Conservation (phyloP, 257 asterid species). For the Jacaranda copaia region DNA sequence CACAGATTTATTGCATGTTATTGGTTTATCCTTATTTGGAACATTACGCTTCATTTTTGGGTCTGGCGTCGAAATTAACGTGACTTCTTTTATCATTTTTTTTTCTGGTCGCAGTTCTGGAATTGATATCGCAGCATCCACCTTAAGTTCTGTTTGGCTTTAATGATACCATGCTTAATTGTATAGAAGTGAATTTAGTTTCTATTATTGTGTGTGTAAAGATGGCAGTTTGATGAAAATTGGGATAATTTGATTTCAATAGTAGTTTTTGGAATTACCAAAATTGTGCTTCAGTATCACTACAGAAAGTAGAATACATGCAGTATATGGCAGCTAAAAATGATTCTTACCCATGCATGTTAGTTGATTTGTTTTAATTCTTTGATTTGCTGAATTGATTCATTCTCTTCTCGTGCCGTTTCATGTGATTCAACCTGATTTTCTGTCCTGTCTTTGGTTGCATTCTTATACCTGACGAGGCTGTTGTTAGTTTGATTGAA, state of each 20-base stretch:
- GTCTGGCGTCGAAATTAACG: neutral
- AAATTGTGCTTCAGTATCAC: neutral
- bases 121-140: neutral
- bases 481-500: neutral
- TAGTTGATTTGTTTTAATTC: neutral
- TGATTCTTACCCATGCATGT: slow-evolving; percentile 12
- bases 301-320: neutral
- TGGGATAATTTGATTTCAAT: neutral
- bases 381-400: neutral
- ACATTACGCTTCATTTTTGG: neutral
- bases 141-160: neutral
- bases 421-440: neutral
- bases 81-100: neutral
- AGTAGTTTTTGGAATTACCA: neutral
- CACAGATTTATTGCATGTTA: slow-evolving; percentile 13
- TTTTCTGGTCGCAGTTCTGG: too few relatives aligned
- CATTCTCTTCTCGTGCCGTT: neutral
- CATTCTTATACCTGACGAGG: neutral
- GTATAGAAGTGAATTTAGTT: neutral
- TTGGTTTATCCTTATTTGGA: neutral
- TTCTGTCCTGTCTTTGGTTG: neutral
- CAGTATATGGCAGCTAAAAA: neutral
- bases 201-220: neutral
- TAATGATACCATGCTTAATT: neutral
- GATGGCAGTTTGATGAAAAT: slow-evolving; percentile 3